Evolutionary conservation across 108 stramenopile genomes (phyloP), one percentile per base, ranked within the genome.

Genomic region (Schizochytrium sp.): DNA sequence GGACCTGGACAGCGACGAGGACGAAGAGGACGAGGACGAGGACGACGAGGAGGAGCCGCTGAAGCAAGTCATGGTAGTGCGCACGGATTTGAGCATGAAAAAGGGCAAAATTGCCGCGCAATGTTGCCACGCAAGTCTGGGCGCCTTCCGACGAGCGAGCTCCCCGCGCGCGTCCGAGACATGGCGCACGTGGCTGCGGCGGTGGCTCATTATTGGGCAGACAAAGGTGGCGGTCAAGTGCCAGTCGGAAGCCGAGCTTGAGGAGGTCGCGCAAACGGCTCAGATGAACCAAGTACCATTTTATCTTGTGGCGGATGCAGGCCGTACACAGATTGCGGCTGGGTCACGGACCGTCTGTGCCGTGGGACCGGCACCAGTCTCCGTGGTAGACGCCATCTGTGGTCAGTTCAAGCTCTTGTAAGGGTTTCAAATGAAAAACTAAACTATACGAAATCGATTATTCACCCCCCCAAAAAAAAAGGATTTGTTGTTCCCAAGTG

Each of bases 141-240:
- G 95, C 10, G 96, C 95, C 87, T 96, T 95, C 91, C 95, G 96
- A 90, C 94, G 96, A 41, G 93, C 96, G 6, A 58, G 43, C 16
- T 92, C 90, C 57, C 89, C 92, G 90, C 95, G 95, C 90, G 96
- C 76, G 10, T 45, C 76, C 96, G 3, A 90, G 34, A 41, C 72
- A 25, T 48, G 51, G 60, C 72, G 72, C 34, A 29, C 88, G 4
- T 95, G 91, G n/a, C 63, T 96, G 44, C 76, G 90, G 45, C 93
- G 95, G 10, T 97, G 97, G 97, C 95, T 96, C 92, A 72, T 47
- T 23, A 95, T 96, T 18, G 97, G 97, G 21, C 96, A 95, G 90
- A 96, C 97, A 83, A 97, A 97, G 92, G 96, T 97, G 91, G 96
- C 95, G 8, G 92, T 97, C 53, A 96, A 97, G 90, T 96, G 96